A percentile compares a stretch with the other conserved stretches of the same genome.
phyloP scores from a whole-genome alignment of 495 filamentous ascomycete genomes.

The Podospora fimiseda region DNA sequence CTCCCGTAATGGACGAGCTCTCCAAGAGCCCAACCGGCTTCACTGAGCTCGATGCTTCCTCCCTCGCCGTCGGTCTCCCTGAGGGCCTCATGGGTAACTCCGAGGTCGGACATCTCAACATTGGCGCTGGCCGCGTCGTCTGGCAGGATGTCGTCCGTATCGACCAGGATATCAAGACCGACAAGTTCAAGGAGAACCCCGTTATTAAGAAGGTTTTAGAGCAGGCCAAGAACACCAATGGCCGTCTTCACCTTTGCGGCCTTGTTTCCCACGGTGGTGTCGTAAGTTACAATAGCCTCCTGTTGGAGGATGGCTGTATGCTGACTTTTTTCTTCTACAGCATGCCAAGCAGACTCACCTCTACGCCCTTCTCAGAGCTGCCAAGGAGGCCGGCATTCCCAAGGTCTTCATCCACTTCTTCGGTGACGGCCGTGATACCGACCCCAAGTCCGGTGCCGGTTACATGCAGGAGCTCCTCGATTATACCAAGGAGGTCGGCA shows the following conservation, averaged over 20 bases:
- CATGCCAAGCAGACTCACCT: constrained; percentile 94
- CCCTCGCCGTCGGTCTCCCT: constrained; percentile 88
- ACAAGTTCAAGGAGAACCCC: constrained; percentile 68
- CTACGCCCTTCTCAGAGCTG: constrained; percentile 75
- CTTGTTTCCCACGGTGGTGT: constrained; percentile 94
- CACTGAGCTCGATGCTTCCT: constrained; percentile 86
- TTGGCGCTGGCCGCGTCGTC: constrained; percentile 93
- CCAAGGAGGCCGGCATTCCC: constrained; percentile 79
- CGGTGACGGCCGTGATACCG: constrained; percentile 94
- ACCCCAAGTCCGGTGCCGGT: constrained; percentile 80
- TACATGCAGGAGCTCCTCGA: constrained; percentile 82
- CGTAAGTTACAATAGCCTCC: constrained; percentile 34
- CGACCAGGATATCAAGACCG: constrained; percentile 89
- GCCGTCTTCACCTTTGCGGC: constrained; percentile 84
- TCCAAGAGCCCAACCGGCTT: constrained; percentile 35
- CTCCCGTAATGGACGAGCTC: constrained; percentile 56
- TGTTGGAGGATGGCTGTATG: not conserved
- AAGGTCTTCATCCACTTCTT: constrained; percentile 98
- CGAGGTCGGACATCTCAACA: constrained; percentile 97
- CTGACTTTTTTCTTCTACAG: constrained; percentile 23
- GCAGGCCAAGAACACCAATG: constrained; percentile 79
- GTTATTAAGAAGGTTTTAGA: constrained; percentile 72
- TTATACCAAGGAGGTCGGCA: constrained; percentile 72
- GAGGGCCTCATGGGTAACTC: constrained; percentile 98
- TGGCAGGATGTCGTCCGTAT: constrained; percentile 99